These are phyloP conservation scores for Raddia distichophylla DNA, from an alignment of 176 grass and related monocot species.

Conservation along the genomic window DNA sequence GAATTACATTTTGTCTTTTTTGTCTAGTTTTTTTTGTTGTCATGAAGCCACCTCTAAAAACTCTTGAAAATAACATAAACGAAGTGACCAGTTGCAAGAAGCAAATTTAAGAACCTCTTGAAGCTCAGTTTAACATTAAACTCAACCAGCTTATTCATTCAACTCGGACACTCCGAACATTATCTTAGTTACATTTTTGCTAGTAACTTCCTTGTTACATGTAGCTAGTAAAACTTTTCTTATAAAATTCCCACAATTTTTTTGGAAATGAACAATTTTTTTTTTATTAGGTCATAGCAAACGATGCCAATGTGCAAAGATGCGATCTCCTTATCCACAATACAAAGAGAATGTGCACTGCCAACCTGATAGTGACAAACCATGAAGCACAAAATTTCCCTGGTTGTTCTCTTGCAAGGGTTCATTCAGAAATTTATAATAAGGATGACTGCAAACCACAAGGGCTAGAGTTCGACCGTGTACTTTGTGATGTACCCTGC, in stretches of 20 bases:
- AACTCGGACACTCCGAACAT: no score
- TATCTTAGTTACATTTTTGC: neutral
- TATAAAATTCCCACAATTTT: conserved; percentile 1
- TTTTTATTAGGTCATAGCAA: conserved; percentile 76
- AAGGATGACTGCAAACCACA: conserved; percentile 24
- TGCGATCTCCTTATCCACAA: conserved; percentile 94
- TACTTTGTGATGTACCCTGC: conserved; percentile 97
- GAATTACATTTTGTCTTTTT: no score
- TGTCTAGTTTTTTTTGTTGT: no score
- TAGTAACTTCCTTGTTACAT: conserved; percentile 20
- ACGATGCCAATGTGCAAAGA: conserved; percentile 85
- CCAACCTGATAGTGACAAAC: conserved; percentile 95
- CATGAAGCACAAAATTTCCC: conserved; percentile 92
- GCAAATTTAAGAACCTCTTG: no score
- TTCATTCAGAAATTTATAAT: conserved; percentile 29
- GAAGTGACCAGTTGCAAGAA: no score
- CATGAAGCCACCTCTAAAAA: no score
- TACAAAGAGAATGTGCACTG: conserved; percentile 90
- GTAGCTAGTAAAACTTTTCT: neutral
- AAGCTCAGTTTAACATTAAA: no score
- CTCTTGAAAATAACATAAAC: no score
- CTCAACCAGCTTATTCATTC: no score
- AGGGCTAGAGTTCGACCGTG: conserved; percentile 63
- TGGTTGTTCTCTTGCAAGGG: conserved; percentile 49
- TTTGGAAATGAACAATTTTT: neutral